A percentile compares a stretch with the other conserved stretches of the same genome.
These are phyloP conservation scores for Botryotinia calthae DNA, from an alignment of 2,329 filamentous ascomycete species.

Conservation along the genomic window DNA sequence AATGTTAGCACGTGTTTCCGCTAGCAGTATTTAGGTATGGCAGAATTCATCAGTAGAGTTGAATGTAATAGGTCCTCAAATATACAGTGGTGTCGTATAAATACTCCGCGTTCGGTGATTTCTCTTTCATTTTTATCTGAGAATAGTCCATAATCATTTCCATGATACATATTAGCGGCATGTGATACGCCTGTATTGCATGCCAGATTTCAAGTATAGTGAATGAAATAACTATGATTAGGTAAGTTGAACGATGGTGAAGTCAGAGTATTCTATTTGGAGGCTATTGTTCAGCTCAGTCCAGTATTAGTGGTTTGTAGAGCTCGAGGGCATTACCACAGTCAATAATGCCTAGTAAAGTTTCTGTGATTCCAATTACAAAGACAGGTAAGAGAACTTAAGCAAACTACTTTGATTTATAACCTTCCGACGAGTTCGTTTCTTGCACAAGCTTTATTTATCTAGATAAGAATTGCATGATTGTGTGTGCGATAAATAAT, in stretches of 20 bases:
- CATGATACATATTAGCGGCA: not conserved
- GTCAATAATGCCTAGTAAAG: too few relatives aligned
- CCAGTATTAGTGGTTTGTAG: not conserved
- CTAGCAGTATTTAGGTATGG: not conserved
- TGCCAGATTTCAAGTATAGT: not conserved
- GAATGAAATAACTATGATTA: too few relatives aligned
- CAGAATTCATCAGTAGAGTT: too few relatives aligned
- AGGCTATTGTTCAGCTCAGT: not conserved
- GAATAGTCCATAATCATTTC: not conserved
- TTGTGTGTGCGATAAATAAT: not conserved
- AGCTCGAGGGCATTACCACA: not conserved
- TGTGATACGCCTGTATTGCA: not conserved
- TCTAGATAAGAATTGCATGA: too few relatives aligned
- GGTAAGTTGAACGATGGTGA: too few relatives aligned
- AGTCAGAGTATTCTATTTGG: not conserved
- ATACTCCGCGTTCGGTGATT: not conserved
- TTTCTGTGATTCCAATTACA: too few relatives aligned
- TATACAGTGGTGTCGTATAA: rapidly evolving
- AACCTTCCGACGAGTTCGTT: too few relatives aligned
- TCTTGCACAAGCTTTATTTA: not conserved
- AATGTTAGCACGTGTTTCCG: not conserved
- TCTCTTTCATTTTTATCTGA: not conserved
- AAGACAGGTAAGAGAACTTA: too few relatives aligned
- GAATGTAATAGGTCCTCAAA: too few relatives aligned
- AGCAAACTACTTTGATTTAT: too few relatives aligned